A percentile compares a stretch with the other conserved stretches of the same genome.
Conservation (phyloP, 805 yeast genomes). For the Nakazawaea sp. region DNA sequence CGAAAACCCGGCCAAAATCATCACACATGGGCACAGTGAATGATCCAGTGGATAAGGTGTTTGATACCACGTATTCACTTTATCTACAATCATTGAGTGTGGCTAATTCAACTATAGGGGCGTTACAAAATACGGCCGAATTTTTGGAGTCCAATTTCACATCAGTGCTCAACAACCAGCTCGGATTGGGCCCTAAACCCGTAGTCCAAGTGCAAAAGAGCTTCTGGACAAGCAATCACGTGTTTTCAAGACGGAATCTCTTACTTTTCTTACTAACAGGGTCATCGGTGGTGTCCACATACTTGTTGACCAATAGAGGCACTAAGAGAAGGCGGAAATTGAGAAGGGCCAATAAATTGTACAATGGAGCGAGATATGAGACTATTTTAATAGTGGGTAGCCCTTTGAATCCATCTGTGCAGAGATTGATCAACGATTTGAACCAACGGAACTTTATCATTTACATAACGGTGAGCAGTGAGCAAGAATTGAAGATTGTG, state of each 20-base stretch:
- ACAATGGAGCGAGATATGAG: conserved; percentile 69
- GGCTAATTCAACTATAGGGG: neutral
- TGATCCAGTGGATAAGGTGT: conserved; percentile 10
- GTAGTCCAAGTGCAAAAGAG: no score
- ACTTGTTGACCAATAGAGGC: neutral
- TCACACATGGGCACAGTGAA: no score
- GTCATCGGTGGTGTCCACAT: neutral
- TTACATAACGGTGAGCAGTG: conserved; percentile 65
- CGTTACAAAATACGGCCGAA: no score
- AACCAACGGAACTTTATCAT: conserved; percentile 79
- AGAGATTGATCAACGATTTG: conserved; percentile 64
- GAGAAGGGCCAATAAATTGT: conserved; percentile 55
- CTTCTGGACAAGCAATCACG: no score
- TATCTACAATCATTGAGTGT: neutral
- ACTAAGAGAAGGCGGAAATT: neutral
- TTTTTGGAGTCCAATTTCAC: no score
- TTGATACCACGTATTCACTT: conserved; percentile 8
- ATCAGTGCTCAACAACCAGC: no score
- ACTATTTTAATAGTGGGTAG: conserved; percentile 73
- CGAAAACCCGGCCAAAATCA: no score
- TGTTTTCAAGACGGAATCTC: no score
- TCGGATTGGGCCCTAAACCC: no score
- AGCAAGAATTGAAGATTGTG: conserved; percentile 44
- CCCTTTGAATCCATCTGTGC: conserved; percentile 66
- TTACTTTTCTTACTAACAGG: conserved; percentile 3